Percentiles rank a stretch among this genome's conserved stretches.
Evolutionary conservation across 2,329 filamentous ascomycete genomes (phyloP).

Genomic region (Didymella arachidicola): DNA sequence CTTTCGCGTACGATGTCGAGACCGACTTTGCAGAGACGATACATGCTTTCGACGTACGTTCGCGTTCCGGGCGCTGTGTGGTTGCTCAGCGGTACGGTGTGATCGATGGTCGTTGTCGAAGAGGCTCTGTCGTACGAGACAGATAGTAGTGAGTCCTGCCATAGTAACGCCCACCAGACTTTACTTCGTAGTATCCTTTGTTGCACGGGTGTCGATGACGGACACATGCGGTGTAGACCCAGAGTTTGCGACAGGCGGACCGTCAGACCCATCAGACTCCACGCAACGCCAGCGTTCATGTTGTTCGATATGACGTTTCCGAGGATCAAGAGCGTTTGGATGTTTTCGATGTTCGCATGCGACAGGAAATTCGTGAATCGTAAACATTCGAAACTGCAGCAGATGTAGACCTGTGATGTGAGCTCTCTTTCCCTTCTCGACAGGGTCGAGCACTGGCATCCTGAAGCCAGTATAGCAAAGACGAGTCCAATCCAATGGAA

Average conservation of each 20-base stretch:
- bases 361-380: slow-evolving; percentile 71
- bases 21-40: slow-evolving; percentile 64
- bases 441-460: slow-evolving; percentile 66
- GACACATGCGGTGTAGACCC: slow-evolving; percentile 66
- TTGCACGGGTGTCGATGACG: slow-evolving; percentile 60
- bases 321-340: slow-evolving; percentile 68
- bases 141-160: slow-evolving; percentile 70
- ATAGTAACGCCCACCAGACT: slow-evolving; percentile 67
- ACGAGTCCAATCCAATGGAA: slow-evolving; percentile 67
- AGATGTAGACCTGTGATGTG: slow-evolving; percentile 70
- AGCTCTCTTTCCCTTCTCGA: slow-evolving; percentile 67
- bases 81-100: slow-evolving; percentile 49
- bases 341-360: slow-evolving; percentile 66
- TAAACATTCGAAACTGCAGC: slow-evolving; percentile 70
- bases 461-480: slow-evolving; percentile 69
- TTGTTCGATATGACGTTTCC: slow-evolving; percentile 69
- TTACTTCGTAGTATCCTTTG: slow-evolving; percentile 51
- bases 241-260: slow-evolving; percentile 67
- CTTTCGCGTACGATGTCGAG: slow-evolving; percentile 68
- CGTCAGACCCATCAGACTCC: slow-evolving; percentile 66
- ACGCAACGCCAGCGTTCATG: slow-evolving; percentile 71
- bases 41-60: slow-evolving; percentile 66
- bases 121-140: slow-evolving; percentile 69
- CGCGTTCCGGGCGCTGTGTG: slow-evolving; percentile 58
- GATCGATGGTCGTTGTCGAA: slow-evolving; percentile 63